Evolutionary conservation across 164 flowering plant genomes (phyloP), one percentile per base, ranked within the genome.

Genomic region (Tetracentron sinense): DNA sequence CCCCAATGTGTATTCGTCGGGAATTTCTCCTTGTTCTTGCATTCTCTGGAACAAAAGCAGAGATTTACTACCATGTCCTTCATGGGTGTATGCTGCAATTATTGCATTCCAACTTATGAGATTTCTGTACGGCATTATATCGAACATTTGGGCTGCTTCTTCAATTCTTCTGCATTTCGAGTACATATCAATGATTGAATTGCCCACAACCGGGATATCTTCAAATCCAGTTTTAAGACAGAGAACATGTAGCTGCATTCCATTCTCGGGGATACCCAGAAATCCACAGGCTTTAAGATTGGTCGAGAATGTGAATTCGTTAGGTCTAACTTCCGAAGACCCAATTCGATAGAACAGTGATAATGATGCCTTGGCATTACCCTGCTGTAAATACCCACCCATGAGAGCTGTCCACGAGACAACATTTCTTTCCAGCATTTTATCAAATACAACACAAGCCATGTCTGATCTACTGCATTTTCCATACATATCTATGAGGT

Each of bases 381-480:
- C 87, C 58, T 70, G 61, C 42, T 67, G 75, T 61, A 85, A 62
- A 50, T 74, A 76, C 31, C 85, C 88, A 63, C 89, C 75, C 87
- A 92, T 87, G 16, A 89, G 79, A 47, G 89, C 66, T 16, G 97
- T 92, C 96, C 94, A 92, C 26, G 94, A 78, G 33, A 91, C 96
- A 4, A 86, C 90, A 69, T 89, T 85, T 73, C 85, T 84, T 4
- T 81, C 76, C 54, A 61, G 83, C 94, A 89, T 87, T 81, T 55
- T 70, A 66, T 86, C 88, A 46, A 92, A 92, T 76, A 87, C 79
- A 4, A 3, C 20, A 58, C 55, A 60, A 21, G 94, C 90, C 35
- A 58, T 11, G 23, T 71, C 78, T 53, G 69, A 27, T 68, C 69
- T 70, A 2, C 78, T 68, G 71, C 90, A 89, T 74, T 91, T 91